Evolutionary conservation across 805 yeast species (phyloP), one percentile per base, ranked within the genome.

Genomic region (Schwanniomyces polymorphus): DNA sequence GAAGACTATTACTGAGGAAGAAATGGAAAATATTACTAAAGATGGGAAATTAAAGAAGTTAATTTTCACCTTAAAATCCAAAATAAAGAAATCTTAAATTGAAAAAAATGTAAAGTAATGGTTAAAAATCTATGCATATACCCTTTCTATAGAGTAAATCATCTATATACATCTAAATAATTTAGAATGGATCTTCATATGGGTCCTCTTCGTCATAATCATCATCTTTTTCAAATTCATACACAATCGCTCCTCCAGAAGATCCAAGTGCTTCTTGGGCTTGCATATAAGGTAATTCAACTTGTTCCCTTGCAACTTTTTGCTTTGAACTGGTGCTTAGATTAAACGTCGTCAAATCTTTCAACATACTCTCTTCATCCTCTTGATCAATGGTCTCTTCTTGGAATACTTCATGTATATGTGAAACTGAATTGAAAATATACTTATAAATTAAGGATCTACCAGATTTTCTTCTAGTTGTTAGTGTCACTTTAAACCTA

Each of bases 181-280:
- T 17, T 65, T 66, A 91, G 60, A 90, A 91, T 5, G 98, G 98
- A 61, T 92, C 98, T 63, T 92, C 99, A 60, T 85, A 92, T 0
- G 98, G 97, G 66, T 92, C 99, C 57, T 94, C 98, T 64, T 92
- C 99, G 60, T 92, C 99, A 61, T 91, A 92, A 65, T 92, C 99
- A 63, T 92, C 99, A 64, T 92, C 98, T 61, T 91, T 89, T 59
- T 94, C 98, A 62, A 84, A 94, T 61, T 94, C 94, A 61, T 92
- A 92, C 4, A 92, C 96, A 55, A 94, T 91, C 0, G 99, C 97
- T 16, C 98, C 97, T 45, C 96, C 97, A 16, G 61, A 55, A 2
- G 72, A 60, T 0, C 79, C 79, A 42, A 80, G 70, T 28, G 82
- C 79, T 47, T 80, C 75, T 59, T 92, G 98, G 0, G 98, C 98